A percentile compares a stretch with the other conserved stretches of the same genome.
phyloP scores from a whole-genome alignment of 2,329 filamentous ascomycete genomes.

The Cadophora sp. region DNA sequence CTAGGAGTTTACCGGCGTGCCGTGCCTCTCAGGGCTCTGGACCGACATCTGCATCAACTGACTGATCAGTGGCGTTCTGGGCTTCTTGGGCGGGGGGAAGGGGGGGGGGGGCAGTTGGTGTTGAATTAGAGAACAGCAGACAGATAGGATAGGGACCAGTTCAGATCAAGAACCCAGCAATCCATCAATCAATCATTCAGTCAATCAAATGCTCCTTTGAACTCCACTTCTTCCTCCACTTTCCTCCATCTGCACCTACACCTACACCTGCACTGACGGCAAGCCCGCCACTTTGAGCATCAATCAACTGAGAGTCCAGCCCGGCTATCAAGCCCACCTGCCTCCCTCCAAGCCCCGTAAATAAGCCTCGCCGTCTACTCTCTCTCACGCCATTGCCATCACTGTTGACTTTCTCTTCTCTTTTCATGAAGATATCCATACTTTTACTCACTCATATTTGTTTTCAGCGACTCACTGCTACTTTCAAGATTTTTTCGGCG shows the following conservation, averaged over 20 bases:
- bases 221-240: background rate
- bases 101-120: background rate
- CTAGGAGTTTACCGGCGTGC: conserved; percentile 1
- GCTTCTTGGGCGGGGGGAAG: background rate
- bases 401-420: background rate
- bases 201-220: background rate
- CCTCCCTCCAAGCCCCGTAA: background rate
- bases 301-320: background rate
- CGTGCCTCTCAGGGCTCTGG: conserved; percentile 8
- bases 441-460: background rate
- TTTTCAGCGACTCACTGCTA: background rate
- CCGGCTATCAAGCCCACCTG: background rate
- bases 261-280: background rate
- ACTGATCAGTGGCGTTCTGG: background rate
- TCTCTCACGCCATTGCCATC: conserved; percentile 1
- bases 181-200: too few relatives aligned
- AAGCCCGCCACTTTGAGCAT: background rate
- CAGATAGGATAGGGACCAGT: background rate
- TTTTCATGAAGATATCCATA: background rate
- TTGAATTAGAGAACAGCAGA: background rate
- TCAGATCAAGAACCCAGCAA: background rate
- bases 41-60: conserved; percentile 4
- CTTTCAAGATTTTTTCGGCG: background rate
- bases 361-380: conserved; percentile 2
- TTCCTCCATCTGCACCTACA: background rate